Evolutionary conservation across 2,329 filamentous ascomycete species (phyloP).

Genomic region (Fusarium paranaense): DNA sequence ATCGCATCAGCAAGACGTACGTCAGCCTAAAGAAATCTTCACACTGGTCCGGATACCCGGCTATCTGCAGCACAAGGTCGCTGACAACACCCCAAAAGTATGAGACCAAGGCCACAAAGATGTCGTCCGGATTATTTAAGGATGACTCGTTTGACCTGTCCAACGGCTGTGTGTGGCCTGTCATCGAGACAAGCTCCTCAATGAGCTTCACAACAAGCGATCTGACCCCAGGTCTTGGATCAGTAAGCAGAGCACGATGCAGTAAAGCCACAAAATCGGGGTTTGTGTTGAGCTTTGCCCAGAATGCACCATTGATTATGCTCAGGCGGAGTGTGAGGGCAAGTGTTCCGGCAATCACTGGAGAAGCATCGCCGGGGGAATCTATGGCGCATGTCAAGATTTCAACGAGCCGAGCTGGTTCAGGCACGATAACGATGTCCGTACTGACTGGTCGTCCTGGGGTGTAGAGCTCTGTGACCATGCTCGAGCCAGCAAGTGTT

Average conservation of each 20-base stretch:
- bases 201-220: constrained; percentile 49
- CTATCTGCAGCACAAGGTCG: constrained; percentile 50
- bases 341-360: constrained; percentile 44
- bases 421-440: constrained; percentile 23
- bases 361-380: constrained; percentile 37
- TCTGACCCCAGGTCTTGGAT: constrained; percentile 44
- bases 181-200: constrained; percentile 41
- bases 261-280: constrained; percentile 38
- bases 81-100: constrained; percentile 50
- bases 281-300: constrained; percentile 41
- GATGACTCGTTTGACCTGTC: neutral
- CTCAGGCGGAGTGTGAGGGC: constrained; percentile 46
- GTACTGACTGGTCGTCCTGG: constrained; percentile 15
- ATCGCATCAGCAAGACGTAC: constrained; percentile 53
- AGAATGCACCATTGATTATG: constrained; percentile 44
- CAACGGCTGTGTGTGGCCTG: neutral
- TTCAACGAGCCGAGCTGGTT: constrained; percentile 39
- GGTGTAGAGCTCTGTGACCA: constrained; percentile 24
- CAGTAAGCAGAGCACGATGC: constrained; percentile 43
- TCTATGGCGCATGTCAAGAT: constrained; percentile 44
- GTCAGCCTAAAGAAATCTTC: constrained; percentile 60
- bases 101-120: constrained; percentile 24
- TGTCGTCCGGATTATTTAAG: neutral
- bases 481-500: constrained; percentile 10
- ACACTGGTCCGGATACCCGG: constrained; percentile 50